Evolutionary conservation across 371 early-diverging fungal species (phyloP).

Genomic region (Entomophthora muscae): DNA sequence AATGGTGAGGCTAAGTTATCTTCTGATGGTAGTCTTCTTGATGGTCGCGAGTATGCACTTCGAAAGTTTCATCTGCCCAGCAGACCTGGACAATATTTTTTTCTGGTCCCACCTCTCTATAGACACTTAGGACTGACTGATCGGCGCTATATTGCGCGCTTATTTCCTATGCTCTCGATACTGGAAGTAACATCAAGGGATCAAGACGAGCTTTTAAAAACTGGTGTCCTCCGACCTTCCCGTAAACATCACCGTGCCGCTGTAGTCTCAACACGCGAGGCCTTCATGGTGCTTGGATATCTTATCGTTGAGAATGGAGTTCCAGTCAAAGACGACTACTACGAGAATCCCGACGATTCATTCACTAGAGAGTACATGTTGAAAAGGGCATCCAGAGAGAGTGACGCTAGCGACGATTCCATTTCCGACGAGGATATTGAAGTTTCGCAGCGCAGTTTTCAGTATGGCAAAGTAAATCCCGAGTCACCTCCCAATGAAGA

Average conservation of each 20-base stretch:
- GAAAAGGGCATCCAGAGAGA: constrained; percentile 8
- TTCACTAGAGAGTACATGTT: constrained; percentile 11
- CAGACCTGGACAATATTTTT: neutral
- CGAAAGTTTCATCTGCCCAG: neutral
- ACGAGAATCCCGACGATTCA: constrained; percentile 22
- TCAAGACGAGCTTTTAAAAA: neutral
- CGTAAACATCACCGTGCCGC: constrained; percentile 15
- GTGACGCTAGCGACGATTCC: constrained; percentile 8
- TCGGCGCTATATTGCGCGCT: neutral
- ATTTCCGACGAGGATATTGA: constrained; percentile 13
- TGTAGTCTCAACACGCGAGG: constrained; percentile 68
- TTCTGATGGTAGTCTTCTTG: neutral
- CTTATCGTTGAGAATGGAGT: constrained; percentile 51
- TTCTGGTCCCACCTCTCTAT: neutral
- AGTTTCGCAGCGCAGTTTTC: constrained; percentile 11
- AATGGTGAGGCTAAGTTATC: neutral
- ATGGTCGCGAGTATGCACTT: neutral
- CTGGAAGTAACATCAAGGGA: neutral
- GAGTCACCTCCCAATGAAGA: neutral
- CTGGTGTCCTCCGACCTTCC: neutral
- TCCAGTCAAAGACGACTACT: constrained; percentile 72
- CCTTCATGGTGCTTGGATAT: constrained; percentile 71
- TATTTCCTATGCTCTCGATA: neutral
- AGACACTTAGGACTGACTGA: neutral
- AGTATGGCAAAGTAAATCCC: constrained; percentile 14